These are phyloP conservation scores for Rhodotorula sp. DNA, from an alignment of 1,284 basidiomycete genomes.

Conservation along the genomic window DNA sequence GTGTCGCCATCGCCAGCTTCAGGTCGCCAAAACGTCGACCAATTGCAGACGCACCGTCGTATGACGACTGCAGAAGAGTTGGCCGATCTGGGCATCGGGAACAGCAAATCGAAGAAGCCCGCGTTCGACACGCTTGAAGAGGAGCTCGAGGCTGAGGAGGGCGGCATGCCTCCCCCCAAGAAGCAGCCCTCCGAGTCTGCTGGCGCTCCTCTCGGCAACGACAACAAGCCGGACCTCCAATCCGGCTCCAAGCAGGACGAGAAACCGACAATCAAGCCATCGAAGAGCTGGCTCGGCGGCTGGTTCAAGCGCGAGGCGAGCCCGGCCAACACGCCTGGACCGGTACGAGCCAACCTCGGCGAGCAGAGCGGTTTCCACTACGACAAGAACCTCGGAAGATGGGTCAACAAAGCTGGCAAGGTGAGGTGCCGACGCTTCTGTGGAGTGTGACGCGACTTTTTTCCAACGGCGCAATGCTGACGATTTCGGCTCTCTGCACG, in stretches of 20 bases:
- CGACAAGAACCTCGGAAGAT: conserved; percentile 89
- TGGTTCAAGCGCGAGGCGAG: conserved; percentile 55
- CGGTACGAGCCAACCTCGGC: conserved; percentile 86
- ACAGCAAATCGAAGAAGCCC: conserved; percentile 56
- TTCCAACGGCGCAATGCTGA: not conserved
- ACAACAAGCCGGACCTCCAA: not conserved
- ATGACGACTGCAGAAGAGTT: conserved; percentile 64
- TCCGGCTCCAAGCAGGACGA: conserved; percentile 8
- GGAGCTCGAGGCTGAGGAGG: conserved; percentile 39
- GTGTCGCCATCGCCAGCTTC: conserved; percentile 31
- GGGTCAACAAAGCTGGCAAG: conserved; percentile 83
- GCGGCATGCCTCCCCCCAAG: conserved; percentile 42
- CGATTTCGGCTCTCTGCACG: not conserved
- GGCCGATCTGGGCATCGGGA: conserved; percentile 89
- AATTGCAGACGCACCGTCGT: conserved; percentile 32
- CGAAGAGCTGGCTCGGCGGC: conserved; percentile 68
- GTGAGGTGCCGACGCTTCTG: conserved; percentile 50
- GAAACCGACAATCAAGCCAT: conserved; percentile 38
- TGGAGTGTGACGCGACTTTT: not conserved
- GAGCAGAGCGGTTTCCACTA: conserved; percentile 90
- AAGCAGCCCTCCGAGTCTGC: conserved; percentile 34
- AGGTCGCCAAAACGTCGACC: conserved; percentile 5
- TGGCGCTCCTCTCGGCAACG: not conserved
- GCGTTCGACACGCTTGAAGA: conserved; percentile 47
- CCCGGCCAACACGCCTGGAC: conserved; percentile 54